phyloP scores from a whole-genome alignment of 257 asterid genomes.

The Fraxinus cuspidata region DNA sequence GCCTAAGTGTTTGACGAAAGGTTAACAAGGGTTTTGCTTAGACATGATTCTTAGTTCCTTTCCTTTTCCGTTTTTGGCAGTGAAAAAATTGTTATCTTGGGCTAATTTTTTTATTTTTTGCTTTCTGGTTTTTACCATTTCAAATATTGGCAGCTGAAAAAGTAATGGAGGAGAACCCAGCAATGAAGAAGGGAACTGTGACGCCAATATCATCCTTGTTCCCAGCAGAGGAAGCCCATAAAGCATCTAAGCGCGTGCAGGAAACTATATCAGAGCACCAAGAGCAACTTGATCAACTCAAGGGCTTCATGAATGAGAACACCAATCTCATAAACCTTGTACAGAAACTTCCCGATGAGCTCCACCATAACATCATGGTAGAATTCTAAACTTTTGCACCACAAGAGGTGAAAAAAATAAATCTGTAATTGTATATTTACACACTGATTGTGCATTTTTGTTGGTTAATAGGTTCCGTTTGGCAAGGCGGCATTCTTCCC shows the following conservation, averaged over 20 bases:
- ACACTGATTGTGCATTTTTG: conserved; percentile 4
- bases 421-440: not conserved
- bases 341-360: conserved; percentile 73
- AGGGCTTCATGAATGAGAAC: conserved; percentile 62
- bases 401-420: not conserved
- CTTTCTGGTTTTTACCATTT: conserved; percentile 29
- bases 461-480: conserved; percentile 66
- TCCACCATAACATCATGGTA: conserved; percentile 82
- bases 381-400: not conserved
- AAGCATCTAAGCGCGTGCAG: conserved; percentile 71
- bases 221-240: conserved; percentile 65
- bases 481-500: conserved; percentile 96
- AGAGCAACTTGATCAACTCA: conserved; percentile 53
- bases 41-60: too few species aligned
- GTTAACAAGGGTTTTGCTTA: too few species aligned
- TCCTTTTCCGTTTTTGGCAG: not conserved
- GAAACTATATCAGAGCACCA: conserved; percentile 58
- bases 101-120: not conserved
- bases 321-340: conserved; percentile 65
- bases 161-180: not conserved
- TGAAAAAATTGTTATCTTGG: not conserved
- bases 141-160: not conserved
- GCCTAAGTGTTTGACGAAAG: too few species aligned
- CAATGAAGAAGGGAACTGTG: conserved; percentile 61
- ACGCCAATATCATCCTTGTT: conserved; percentile 60